These are phyloP conservation scores for Solanum piurae DNA, from an alignment of 257 asterid species.

Conservation along the genomic window DNA sequence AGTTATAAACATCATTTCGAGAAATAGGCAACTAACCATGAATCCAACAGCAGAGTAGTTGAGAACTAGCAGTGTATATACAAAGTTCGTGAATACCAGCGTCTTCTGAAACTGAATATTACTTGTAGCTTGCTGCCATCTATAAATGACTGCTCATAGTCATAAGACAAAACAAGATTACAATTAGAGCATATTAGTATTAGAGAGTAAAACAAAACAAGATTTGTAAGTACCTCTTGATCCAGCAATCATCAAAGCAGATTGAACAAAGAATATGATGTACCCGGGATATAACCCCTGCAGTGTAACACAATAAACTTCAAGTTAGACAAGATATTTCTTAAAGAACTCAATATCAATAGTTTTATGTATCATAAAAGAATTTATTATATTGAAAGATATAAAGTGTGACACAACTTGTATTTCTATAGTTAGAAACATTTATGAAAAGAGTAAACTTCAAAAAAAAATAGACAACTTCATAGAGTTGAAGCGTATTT, in stretches of 20 bases:
- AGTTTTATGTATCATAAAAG: background rate
- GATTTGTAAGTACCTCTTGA: conserved; percentile 52
- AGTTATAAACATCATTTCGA: background rate
- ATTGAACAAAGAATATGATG: conserved; percentile 75
- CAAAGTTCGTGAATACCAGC: conserved; percentile 44
- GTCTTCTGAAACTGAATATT: conserved; percentile 25
- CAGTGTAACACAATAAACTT: background rate
- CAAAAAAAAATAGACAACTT: background rate
- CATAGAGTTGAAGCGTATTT: background rate
- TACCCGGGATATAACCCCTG: conserved; percentile 96
- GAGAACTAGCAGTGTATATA: conserved; percentile 60
- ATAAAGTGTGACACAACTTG: background rate
- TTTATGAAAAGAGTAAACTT: background rate
- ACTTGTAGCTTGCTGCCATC: conserved; percentile 69
- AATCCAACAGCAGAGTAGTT: conserved; percentile 87
- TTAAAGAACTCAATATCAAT: background rate
- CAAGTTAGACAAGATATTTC: background rate
- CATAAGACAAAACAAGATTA: conserved; percentile 3
- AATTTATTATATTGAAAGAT: background rate
- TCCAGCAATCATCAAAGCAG: conserved; percentile 84
- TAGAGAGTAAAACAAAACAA: background rate
- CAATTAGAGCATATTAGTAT: background rate
- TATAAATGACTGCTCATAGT: conserved; percentile 48
- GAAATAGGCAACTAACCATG: conserved; percentile 42
- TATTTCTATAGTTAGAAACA: background rate